Evolutionary conservation across 306 rosid species (phyloP), one percentile per base, ranked within the genome.

Genomic region (Betula pendula): DNA sequence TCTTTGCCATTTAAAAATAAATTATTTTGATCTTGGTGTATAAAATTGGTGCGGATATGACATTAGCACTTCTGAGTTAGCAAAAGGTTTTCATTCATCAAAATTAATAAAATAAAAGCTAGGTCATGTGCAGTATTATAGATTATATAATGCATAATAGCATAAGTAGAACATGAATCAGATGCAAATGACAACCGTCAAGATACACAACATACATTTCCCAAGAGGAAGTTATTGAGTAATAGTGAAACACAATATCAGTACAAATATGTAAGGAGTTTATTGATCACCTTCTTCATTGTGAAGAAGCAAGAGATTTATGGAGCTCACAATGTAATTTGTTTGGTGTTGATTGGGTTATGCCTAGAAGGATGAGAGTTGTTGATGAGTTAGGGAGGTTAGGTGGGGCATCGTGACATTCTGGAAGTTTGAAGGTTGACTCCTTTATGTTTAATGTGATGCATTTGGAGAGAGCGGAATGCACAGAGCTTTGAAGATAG

Each of bases 81-180:
- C 42, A 67, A 38, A 40, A 33, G 42, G 24, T 35, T 68, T 5
- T 6, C n/a, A 68, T 42, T 68, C 8, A 42, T 42, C 72, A n/a
- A 20, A 10, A 77, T 69, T 68, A 51, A 52, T 51, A 76, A 38
- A 76, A 79, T 20, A 49, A 27, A 27, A 59, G 62, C 72, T n/a
- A 79, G 52, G 52, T 40, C 66, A 43, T 43, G 76, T 38, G 56
- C 44, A 43, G 50, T 60, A 67, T 49, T 40, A 59, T 24, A 58
- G 66, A 56, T 22, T 72, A 16, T 72, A 20, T 59, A 69, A 58
- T 62, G 25, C 47, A 53, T 75, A 24, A 50, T 31, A 62, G 62
- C 66, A 69, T 14, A 62, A 60, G 59, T 40, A n/a, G 67, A 48
- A 75, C 13, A 80, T 49, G 63, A 78, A 60, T 68, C 75, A 68